phyloP scores from a whole-genome alignment of 345 rosid species.

The Rhodamnia rubescens region DNA sequence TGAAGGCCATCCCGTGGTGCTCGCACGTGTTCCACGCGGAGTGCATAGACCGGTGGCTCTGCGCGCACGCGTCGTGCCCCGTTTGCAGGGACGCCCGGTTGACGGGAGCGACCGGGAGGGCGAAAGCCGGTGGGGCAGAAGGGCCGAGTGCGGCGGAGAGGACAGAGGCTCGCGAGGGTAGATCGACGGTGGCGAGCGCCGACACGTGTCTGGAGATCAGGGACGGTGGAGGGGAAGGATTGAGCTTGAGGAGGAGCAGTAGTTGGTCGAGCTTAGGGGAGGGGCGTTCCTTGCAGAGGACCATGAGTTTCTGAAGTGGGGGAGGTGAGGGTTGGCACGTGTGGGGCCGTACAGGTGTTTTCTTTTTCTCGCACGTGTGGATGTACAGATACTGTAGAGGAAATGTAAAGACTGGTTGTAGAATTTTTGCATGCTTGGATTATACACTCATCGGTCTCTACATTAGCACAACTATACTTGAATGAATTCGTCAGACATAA shows the following conservation, averaged over 20 bases:
- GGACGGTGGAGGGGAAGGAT: not conserved
- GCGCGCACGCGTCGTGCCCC: slow-evolving; percentile 35
- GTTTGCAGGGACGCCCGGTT: slow-evolving; percentile 45
- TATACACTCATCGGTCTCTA: not conserved
- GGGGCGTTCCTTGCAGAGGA: not conserved
- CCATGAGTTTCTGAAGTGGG: slow-evolving; percentile 6
- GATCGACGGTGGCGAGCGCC: not conserved
- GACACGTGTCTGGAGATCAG: slow-evolving; percentile 3
- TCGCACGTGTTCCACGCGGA: slow-evolving; percentile 43
- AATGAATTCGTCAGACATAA: not conserved
- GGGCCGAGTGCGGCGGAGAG: not conserved
- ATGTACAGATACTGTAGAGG: not conserved
- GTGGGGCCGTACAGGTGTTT: not conserved
- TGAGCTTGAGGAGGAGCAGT: slow-evolving; percentile 5
- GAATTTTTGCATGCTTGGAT: not conserved
- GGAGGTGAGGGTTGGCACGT: not conserved
- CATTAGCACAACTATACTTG: not conserved
- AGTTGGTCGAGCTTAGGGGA: slow-evolving; percentile 6
- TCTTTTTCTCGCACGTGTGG: not conserved
- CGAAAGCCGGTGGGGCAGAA: not conserved
- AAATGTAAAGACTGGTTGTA: not conserved
- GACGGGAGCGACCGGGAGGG: not conserved
- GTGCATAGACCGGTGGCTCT: slow-evolving; percentile 51
- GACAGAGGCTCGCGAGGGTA: not conserved
- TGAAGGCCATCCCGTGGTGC: slow-evolving; percentile 36